These are phyloP conservation scores for Bretschneidera sinensis DNA, from an alignment of 345 rosid genomes.

Conservation along the genomic window DNA sequence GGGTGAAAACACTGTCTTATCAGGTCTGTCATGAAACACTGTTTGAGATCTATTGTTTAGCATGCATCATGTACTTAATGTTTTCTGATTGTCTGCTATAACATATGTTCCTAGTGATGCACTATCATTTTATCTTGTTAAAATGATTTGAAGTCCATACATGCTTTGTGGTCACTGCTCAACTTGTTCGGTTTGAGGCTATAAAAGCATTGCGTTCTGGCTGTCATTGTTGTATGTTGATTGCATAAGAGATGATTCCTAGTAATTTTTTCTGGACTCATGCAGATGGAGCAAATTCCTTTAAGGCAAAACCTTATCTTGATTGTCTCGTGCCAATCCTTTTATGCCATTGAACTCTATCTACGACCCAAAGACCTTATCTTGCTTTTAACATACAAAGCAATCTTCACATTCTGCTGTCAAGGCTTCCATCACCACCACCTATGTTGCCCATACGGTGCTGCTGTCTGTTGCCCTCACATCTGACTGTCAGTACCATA, in stretches of 20 bases:
- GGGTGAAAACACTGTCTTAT: slow-evolving; percentile 87
- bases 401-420: neutral
- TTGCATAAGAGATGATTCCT: neutral
- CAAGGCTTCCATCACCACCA: neutral
- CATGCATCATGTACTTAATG: neutral
- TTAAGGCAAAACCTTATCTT: neutral
- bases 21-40: slow-evolving; percentile 48
- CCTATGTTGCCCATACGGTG: neutral
- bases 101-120: neutral
- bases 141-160: neutral
- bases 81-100: neutral
- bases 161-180: neutral
- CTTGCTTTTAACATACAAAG: no score
- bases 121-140: neutral
- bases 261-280: neutral
- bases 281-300: neutral
- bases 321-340: neutral
- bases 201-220: neutral
- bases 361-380: neutral
- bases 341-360: neutral
- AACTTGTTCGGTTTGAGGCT: neutral
- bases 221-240: neutral
- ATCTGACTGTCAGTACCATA: neutral
- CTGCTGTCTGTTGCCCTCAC: no score
- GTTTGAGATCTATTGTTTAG: no score